Evolutionary conservation across 768 basidiomycete species (phyloP).

Genomic region (Amanita exitialis): DNA sequence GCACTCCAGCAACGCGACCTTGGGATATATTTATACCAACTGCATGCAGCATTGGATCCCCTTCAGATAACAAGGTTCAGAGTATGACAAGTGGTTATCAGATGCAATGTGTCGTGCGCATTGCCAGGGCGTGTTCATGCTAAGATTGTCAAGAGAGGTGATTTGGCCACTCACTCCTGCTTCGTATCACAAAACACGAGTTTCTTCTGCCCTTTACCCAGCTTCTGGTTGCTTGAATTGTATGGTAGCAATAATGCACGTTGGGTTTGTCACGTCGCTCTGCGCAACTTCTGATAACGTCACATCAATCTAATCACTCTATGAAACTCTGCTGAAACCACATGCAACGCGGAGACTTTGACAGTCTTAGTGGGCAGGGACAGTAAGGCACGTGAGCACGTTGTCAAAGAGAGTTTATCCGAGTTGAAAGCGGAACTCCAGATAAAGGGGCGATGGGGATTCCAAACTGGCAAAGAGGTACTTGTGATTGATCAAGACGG

Average conservation of each 20-base stretch:
- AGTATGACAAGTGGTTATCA: background rate
- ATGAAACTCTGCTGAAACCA: background rate
- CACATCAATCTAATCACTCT: background rate
- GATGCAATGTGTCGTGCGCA: background rate
- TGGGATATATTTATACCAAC: background rate
- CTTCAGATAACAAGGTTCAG: background rate
- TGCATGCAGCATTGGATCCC: background rate
- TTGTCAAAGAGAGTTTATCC: too few species aligned
- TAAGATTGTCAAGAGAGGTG: background rate
- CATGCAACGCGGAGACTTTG: background rate
- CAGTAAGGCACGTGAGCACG: too few species aligned
- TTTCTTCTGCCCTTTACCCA: background rate
- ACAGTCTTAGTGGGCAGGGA: too few species aligned
- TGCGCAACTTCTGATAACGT: too few species aligned
- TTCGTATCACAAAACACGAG: background rate
- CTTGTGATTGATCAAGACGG: too few species aligned
- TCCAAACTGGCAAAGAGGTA: too few species aligned
- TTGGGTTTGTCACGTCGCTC: background rate
- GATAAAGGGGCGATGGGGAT: too few species aligned
- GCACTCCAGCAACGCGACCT: background rate
- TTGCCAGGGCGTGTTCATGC: background rate
- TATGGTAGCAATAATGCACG: background rate
- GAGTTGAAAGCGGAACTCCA: too few species aligned
- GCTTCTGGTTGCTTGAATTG: background rate
- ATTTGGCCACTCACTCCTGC: background rate